phyloP scores from a whole-genome alignment of 176 grass and related monocot species.

The Musa acuminata region DNA sequence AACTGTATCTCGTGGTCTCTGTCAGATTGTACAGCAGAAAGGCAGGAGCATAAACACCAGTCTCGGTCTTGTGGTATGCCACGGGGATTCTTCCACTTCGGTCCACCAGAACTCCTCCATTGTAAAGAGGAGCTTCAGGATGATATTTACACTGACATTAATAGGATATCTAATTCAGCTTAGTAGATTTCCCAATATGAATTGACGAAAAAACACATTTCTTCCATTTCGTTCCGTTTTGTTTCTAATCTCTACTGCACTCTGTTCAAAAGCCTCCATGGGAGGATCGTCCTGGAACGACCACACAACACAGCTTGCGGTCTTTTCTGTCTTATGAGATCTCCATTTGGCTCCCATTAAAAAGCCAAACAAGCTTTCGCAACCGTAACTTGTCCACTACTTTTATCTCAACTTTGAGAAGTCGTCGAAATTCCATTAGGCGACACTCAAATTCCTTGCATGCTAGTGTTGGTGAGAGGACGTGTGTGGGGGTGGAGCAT shows the following conservation, averaged over 20 bases:
- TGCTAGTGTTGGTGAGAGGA: too few relatives aligned
- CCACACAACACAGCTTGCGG: background rate
- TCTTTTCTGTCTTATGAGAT: background rate
- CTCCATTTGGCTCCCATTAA: background rate
- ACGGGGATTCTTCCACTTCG: conserved; percentile 28
- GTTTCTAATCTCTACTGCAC: background rate
- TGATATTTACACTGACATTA: conserved; percentile 58
- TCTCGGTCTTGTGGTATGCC: conserved; percentile 41
- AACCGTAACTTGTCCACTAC: background rate
- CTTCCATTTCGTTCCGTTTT: too few relatives aligned
- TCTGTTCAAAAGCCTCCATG: background rate
- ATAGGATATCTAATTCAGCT: background rate
- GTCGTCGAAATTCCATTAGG: too few relatives aligned
- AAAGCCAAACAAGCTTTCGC: background rate
- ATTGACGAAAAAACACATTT: too few relatives aligned
- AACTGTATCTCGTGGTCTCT: conserved; percentile 49
- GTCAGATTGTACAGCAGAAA: conserved; percentile 77
- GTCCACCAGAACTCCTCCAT: conserved; percentile 58
- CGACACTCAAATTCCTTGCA: too few relatives aligned
- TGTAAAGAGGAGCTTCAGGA: conserved; percentile 70
- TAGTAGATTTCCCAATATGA: too few relatives aligned
- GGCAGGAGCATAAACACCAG: conserved; percentile 55
- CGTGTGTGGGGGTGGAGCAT: too few relatives aligned
- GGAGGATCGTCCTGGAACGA: background rate
- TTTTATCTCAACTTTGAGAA: too few relatives aligned